Conservation (phyloP, 2,329 filamentous ascomycete genomes). For the Aspergillus caelatus region DNA sequence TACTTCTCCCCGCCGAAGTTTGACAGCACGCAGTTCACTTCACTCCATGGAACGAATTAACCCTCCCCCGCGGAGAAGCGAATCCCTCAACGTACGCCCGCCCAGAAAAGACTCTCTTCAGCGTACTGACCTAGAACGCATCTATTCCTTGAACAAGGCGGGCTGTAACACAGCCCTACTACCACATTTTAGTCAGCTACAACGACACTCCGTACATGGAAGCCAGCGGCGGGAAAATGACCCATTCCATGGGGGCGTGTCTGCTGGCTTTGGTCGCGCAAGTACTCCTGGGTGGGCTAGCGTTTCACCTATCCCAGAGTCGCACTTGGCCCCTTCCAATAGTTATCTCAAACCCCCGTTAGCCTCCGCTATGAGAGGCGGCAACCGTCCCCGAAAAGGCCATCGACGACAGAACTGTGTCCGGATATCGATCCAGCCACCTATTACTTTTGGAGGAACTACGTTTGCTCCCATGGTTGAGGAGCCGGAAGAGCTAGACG, state of each 20-base stretch:
- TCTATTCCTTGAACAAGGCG: conserved; percentile 16
- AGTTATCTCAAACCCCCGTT: conserved; percentile 26
- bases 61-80: conserved; percentile 33
- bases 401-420: conserved; percentile 49
- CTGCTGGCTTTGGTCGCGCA: conserved; percentile 20
- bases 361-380: conserved; percentile 37
- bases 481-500: conserved; percentile 38
- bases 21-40: conserved; percentile 36
- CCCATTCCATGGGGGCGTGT: conserved; percentile 26
- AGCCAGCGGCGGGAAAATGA: conserved; percentile 26
- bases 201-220: conserved; percentile 26
- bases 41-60: conserved; percentile 28
- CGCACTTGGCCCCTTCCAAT: conserved; percentile 26
- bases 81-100: conserved; percentile 30
- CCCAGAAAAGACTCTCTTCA: conserved; percentile 22
- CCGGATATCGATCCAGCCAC: conserved; percentile 43
- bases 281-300: conserved; percentile 23
- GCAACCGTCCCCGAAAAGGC: conserved; percentile 38
- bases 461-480: conserved; percentile 39
- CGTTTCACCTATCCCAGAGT: conserved; percentile 20
- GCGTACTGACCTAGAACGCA: conserved; percentile 19
- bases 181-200: conserved; percentile 29
- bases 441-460: conserved; percentile 37
- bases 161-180: conserved; percentile 17
- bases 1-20: conserved; percentile 36